Evolutionary conservation across 2,329 filamentous ascomycete genomes (phyloP), one percentile per base, ranked within the genome.

Genomic region (Arthrocladium fulminans): DNA sequence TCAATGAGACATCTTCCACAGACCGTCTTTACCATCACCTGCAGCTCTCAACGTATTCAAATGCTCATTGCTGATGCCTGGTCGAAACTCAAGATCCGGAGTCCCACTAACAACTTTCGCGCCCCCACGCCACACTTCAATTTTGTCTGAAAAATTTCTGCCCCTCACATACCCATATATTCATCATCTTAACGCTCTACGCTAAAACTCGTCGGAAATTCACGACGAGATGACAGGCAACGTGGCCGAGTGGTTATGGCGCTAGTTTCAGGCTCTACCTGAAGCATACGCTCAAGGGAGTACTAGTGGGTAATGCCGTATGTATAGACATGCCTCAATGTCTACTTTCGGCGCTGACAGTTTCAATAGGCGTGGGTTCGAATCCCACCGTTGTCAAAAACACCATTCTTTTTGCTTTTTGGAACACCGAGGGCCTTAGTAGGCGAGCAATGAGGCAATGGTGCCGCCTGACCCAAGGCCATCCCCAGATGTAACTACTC

Each of bases 231-330:
- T 10, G 19, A 19, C 24, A 45, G 42, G 42, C 30, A 27, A 45
- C 19, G 42, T 45, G 42, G 42, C 42, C 42, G 42, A 45, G 42
- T 45, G 42, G 42, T 45, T 45, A 45, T 45, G 42, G 42, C 42
- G 42, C 42, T 32, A 45, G 42, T 45, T 45, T 45, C 42, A 45
- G 42, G 42, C 34, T 25, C 12, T 10, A 45, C 42, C 42, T 45
- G 42, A 45, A 23, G 27, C 42, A 23, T 45, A 17, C 24, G n/a
- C 10, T 20, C 10, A 20, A 32, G 42, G 20, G 25, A 32, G 19
- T 45, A 45, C 42, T 45, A 32, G 42, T 45, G 42, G 42, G 42
- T 45, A 45, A 45, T 19, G 15, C 43, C 43, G 43, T n/a, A 19
- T 37, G 17, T 19, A 15, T 19, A 15, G 34, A n/a, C 34, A 37